Conservation (phyloP, 129 eudicot species). For the Artemisia argyi region DNA sequence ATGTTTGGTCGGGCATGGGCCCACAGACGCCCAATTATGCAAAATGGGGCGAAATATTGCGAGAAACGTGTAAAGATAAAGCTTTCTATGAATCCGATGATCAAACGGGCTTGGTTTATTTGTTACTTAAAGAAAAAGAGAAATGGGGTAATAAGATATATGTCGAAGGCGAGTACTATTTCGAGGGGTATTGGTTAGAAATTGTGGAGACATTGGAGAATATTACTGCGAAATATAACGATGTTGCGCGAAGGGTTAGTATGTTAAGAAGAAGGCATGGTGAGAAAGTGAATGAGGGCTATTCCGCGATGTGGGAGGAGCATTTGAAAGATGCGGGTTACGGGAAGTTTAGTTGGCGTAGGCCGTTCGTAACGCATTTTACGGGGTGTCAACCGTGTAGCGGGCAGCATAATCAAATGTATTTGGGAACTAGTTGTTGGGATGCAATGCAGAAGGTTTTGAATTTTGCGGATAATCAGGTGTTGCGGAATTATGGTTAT, state of each 20-base stretch:
- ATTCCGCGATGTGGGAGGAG: constrained; percentile 52
- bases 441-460: constrained; percentile 68
- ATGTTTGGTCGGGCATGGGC: constrained; percentile 79
- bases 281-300: constrained; percentile 60
- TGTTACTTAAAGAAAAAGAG: constrained; percentile 56
- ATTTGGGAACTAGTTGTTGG: constrained; percentile 54
- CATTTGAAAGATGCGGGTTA: constrained; percentile 55
- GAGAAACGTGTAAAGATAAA: constrained; percentile 57
- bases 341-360: constrained; percentile 52
- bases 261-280: constrained; percentile 65
- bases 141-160: constrained; percentile 73
- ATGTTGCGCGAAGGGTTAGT: constrained; percentile 44
- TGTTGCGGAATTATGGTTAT: constrained; percentile 76
- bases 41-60: constrained; percentile 61
- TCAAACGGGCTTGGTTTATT: constrained; percentile 73
- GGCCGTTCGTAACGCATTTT: constrained; percentile 89
- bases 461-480: constrained; percentile 86
- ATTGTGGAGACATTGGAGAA: constrained; percentile 57
- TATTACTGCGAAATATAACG: constrained; percentile 39
- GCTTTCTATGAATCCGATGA: constrained; percentile 67
- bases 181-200: constrained; percentile 92
- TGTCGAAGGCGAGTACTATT: constrained; percentile 69
- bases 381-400: constrained; percentile 95
- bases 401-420: constrained; percentile 70
- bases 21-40: constrained; percentile 64